Base-by-base conservation (phyloP, 1,284 basidiomycete species). In the Sphaerobolus stellatus region DNA sequence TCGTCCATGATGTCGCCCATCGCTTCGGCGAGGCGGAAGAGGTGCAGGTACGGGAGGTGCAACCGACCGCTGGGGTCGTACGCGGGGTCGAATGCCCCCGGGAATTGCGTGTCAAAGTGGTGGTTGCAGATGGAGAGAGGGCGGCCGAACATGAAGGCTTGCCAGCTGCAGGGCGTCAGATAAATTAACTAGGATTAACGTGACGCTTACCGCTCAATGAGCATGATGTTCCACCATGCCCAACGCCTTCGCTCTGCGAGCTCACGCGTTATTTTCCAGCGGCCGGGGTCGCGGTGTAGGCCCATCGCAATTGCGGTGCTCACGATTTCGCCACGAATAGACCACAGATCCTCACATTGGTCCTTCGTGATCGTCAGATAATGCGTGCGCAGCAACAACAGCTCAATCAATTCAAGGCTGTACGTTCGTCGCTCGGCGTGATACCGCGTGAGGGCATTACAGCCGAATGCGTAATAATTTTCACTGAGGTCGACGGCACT, bases 211-310 rank as follows among this genome's bases (percentile, higher is more conserved):
- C 88, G 76, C 71, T 91, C 88, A 30, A 89, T 75, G 52, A 89
- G 73, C 45, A 91, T 70, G 58, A 89, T 85, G 68, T 91, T 88
- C 89, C 89, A 91, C 88, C 88, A 91, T 2, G 87, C 86, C 88
- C 89, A 91, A 46, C 89, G 75, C 52, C 88, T 75, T 56, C 89
- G 78, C 66, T 90, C 89, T 33, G 87, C 84, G 5, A 83, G 69
- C 55, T 82, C 83, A 54, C 77, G 75, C 40, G 77, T 78, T 76
- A 90, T 85, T 57, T 77, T 77, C 76, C 82, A 86, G 65, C 83
- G 84, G 41, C 80, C 82, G 11, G 88, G 88, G 70, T 92, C 89
- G 18, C 89, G 82, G 69, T 92, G 88, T 16, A 92, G 72, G 7
- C 89, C 89, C 83, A 92, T 84, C 16, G 88, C 89, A 57, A 82